Evolutionary conservation across 1,284 basidiomycete species (phyloP), one percentile per base, ranked within the genome.

Genomic region (Malassezia vespertilionis): DNA sequence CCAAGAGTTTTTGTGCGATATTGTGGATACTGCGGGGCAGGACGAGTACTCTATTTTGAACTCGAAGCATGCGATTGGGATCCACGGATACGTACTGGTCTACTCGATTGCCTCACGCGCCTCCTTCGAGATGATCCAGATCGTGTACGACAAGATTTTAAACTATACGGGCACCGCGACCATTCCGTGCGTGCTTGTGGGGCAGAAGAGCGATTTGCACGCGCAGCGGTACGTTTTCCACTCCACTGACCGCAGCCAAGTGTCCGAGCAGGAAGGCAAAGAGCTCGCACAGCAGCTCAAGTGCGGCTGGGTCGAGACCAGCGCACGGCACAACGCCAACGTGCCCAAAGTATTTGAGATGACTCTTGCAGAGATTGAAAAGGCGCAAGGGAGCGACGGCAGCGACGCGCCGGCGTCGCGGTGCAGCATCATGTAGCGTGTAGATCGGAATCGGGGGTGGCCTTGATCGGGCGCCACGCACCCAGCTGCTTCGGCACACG

Each of bases 1-100:
- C 44, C 76, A 79, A 34, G 83, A 89, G 58, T 96, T 86, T 69
- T 81, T 87, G 58, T 88, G 87, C 75, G 89, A 96, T 75, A 95
- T 99, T 75, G 87, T 97, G 69, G 93, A 99, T 74, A 95, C 90
- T 52, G 93, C 93, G 45, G 93, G 93, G 38, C 63, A 97, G 82
- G 86, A 88, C 63, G 86, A 88, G 65, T 87, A 83, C 73, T 83
- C 83, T 23, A 82, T 87, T 55, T 63, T 87, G 65, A 81, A 83
- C 58, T 78, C 81, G 52, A 84, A 84, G 71, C 82, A 86, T 72
- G 80, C 83, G 53, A 80, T 86, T 61, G 81, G 84, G 40, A 82
- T 86, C 58, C 82, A 86, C 69, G 83, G 84, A 61, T 88, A 83
- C 72, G 79, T 88, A 57, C 79, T 88, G 54, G 91, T 97, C 33